Evolutionary conservation across 2,329 filamentous ascomycete genomes (phyloP).

Genomic region (Alternaria angustiovoidea): DNA sequence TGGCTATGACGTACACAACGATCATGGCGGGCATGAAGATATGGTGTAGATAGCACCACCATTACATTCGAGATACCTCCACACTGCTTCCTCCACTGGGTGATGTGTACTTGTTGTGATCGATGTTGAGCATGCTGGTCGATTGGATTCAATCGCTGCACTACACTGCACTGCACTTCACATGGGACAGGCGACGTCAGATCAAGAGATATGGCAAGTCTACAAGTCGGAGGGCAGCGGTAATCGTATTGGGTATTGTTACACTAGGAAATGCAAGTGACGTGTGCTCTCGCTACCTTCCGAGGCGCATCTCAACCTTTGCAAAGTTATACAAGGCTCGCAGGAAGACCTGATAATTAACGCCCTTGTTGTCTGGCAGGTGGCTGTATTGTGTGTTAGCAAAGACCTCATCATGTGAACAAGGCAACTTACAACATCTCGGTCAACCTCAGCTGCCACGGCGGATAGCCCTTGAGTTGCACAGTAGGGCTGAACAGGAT

Average conservation of each 20-base stretch:
- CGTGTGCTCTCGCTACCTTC: conserved; percentile 56
- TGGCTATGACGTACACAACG: conserved; percentile 44
- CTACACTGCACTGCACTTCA: background rate
- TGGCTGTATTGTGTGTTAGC: conserved; percentile 43
- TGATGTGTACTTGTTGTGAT: background rate
- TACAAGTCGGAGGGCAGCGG: background rate
- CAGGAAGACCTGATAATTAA: conserved; percentile 94
- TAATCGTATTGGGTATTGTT: conserved; percentile 27
- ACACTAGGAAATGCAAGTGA: conserved; percentile 13
- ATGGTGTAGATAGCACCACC: conserved; percentile 43
- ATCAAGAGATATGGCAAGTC: background rate
- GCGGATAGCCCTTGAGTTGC: conserved; percentile 88
- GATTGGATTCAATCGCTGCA: background rate
- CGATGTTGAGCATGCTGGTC: background rate
- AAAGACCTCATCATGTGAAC: background rate
- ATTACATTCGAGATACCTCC: conserved; percentile 45
- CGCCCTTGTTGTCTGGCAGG: conserved; percentile 76
- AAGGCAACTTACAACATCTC: conserved; percentile 78
- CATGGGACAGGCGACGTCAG: background rate
- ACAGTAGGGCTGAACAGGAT: conserved; percentile 86
- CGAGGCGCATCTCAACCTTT: conserved; percentile 87
- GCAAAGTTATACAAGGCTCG: conserved; percentile 84
- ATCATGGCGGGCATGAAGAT: conserved; percentile 40
- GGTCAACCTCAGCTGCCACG: conserved; percentile 93
- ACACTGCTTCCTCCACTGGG: conserved; percentile 7